These are phyloP conservation scores for Coemansia sp. DNA, from an alignment of 192 early-diverging fungal genomes.

Conservation along the genomic window DNA sequence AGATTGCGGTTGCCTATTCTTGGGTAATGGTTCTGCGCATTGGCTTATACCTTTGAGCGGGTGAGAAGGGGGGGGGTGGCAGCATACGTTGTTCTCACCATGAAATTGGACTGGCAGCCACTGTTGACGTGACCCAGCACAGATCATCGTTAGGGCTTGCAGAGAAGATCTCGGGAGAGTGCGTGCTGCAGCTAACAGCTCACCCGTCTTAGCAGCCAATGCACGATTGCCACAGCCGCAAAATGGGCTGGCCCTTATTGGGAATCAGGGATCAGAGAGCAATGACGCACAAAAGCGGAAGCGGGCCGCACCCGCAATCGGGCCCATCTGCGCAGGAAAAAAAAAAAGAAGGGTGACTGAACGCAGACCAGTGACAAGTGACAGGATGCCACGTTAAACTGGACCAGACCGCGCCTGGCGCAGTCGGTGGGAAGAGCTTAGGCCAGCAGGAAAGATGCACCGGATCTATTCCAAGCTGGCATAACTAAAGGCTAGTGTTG, in stretches of 20 bases:
- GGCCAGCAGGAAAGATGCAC: no score
- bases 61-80: not conserved
- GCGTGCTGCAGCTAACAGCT: not conserved
- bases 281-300: not conserved
- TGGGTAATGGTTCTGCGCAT: not conserved
- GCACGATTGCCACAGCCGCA: slow-evolving; percentile 14
- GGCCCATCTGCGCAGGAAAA: not conserved
- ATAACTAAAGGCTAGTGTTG: not conserved
- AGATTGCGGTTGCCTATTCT: not conserved
- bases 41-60: not conserved
- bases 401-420: not conserved
- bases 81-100: not conserved
- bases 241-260: not conserved
- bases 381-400: not conserved
- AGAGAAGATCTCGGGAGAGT: not conserved
- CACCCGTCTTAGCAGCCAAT: slow-evolving; percentile 9
- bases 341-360: not conserved
- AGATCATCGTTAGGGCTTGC: not conserved
- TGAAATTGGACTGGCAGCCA: not conserved
- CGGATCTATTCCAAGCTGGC: not conserved
- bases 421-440: not conserved
- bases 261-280: not conserved
- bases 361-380: not conserved
- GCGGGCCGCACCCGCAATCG: not conserved
- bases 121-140: slow-evolving; percentile 3